phyloP scores from a whole-genome alignment of 345 rosid species.

The rapeseed (Brassica napus) region DNA sequence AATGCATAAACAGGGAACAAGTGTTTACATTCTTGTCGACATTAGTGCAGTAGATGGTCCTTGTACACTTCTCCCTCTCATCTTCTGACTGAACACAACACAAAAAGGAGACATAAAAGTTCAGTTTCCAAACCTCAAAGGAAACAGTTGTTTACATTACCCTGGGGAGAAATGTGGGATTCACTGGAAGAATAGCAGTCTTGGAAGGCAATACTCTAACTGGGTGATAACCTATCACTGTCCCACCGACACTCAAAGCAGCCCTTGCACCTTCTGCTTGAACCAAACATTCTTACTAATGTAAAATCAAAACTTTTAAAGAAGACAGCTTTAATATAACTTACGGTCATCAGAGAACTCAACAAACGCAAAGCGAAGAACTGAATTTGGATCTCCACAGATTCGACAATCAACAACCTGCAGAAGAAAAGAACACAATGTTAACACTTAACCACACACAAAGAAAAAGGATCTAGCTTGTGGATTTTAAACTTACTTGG shows the following conservation, averaged over 20 bases:
- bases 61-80: constrained; percentile 86
- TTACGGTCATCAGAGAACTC: constrained; percentile 87
- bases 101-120: not conserved
- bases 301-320: not conserved
- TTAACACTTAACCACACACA: not conserved
- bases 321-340: constrained; percentile 23
- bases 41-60: constrained; percentile 92
- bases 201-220: constrained; percentile 88
- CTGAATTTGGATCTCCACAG: constrained; percentile 88
- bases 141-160: constrained; percentile 38
- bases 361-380: constrained; percentile 92
- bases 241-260: constrained; percentile 74
- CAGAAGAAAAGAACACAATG: constrained; percentile 21
- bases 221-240: constrained; percentile 79
- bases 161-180: constrained; percentile 90
- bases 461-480: not conserved
- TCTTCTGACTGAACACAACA: constrained; percentile 70
- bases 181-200: constrained; percentile 95
- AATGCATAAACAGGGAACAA: not conserved
- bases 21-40: constrained; percentile 72
- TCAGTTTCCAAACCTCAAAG: not conserved
- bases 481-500: constrained; percentile 53
- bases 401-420: constrained; percentile 97
- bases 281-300: constrained; percentile 23
- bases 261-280: constrained; percentile 70